Evolutionary conservation across 371 early-diverging fungal species (phyloP), one percentile per base, ranked within the genome.

Genomic region (Apophysomyces trapeziformis): DNA sequence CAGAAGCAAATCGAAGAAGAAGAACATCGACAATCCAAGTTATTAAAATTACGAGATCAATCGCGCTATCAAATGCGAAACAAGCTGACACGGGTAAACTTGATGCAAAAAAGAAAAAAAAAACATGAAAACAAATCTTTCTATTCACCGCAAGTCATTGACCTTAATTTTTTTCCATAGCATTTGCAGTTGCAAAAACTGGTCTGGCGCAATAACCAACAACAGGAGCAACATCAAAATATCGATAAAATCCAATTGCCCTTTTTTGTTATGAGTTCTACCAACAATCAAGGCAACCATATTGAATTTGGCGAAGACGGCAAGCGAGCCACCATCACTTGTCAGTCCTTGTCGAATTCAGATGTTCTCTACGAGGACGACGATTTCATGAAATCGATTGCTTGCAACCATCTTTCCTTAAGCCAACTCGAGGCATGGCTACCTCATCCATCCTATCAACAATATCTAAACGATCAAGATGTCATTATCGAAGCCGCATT

Each of bases 191-290:
- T 50, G 21, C 54, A 26, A 9, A 50, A 50, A 50, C 2, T 50
- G 54, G 21, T 50, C 54, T 50, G 54, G 18, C 54, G 54, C 21
- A 50, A 50, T 21, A 50, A 21, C 54, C 54, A 50, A 50, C 18
- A 18, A 11, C 54, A 50, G 54, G 54, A 50, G 2, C 54, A 21
- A 9, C 54, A 21, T 21, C 54, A 21, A 21, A 11, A 50, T 50
- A 5, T 9, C 21, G 54, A 50, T 4, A 50, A 50, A 21, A 32
- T 50, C 54, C 21, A 21, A 7, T 26, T 50, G 21, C 54, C 54
- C 1, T 50, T 50, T 21, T 50, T 50, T 26, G 21, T 50, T 9
- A 21, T 50, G 21, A 50, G 21, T 21, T 26, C 21, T n/a, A 21
- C 54, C 7, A 50, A 21, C 21, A 16, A 2, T 11, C 16, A 16